These are phyloP conservation scores for Anethum foeniculum DNA, from an alignment of 140 eudicot species.

Conservation along the genomic window DNA sequence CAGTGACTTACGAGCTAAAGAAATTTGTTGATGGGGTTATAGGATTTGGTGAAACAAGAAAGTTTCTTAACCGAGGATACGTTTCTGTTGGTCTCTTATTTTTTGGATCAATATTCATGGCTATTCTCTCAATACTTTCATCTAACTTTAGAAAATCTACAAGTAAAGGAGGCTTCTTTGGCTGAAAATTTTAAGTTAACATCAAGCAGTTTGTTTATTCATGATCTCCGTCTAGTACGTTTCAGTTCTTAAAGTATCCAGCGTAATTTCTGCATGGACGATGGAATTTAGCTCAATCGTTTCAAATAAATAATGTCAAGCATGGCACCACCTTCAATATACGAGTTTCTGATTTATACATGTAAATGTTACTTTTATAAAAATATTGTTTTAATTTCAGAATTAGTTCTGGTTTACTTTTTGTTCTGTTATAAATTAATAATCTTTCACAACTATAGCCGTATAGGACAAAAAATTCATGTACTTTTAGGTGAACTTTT, in stretches of 20 bases:
- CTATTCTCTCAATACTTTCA: background rate
- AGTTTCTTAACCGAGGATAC: background rate
- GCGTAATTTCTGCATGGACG: background rate
- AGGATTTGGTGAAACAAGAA: background rate
- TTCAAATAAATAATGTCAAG: background rate
- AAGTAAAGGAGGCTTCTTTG: conserved; percentile 4
- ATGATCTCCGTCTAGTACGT: background rate
- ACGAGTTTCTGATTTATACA: too few species aligned
- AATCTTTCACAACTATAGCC: too few species aligned
- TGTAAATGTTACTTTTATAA: too few species aligned
- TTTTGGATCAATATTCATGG: background rate
- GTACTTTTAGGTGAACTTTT: too few species aligned
- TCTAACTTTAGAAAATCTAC: background rate
- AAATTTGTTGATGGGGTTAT: background rate
- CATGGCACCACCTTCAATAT: too few species aligned
- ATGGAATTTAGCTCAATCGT: background rate
- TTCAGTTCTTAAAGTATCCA: background rate
- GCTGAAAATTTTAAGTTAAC: background rate
- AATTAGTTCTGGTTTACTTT: too few species aligned
- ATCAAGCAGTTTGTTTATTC: background rate
- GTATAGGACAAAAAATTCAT: too few species aligned
- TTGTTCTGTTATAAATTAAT: too few species aligned
- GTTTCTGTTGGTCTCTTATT: background rate
- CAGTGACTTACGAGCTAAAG: conserved; percentile 31
- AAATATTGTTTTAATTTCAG: too few species aligned